Conservation (phyloP, 2,329 filamentous ascomycete genomes). For the Shiraia sp. region DNA sequence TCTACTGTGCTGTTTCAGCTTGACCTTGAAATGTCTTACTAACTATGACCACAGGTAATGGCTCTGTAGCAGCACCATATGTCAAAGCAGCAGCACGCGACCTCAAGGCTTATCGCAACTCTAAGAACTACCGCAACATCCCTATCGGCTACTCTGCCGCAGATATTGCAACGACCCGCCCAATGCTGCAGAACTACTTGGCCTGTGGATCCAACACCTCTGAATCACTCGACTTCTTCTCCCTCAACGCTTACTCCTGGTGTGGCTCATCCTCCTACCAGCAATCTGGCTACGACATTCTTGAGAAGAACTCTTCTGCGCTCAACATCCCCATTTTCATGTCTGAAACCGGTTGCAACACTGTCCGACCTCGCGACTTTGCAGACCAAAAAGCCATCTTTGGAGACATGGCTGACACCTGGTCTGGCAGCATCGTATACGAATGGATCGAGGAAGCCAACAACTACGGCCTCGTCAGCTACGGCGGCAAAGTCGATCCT, state of each 20-base stretch:
- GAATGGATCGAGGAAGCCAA: constrained; percentile 89
- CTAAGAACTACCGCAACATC: constrained; percentile 76
- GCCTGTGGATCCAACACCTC: constrained; percentile 71
- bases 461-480: constrained; percentile 78
- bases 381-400: constrained; percentile 78
- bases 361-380: constrained; percentile 63
- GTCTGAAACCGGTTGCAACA: constrained; percentile 85
- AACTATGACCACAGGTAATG: constrained; percentile 41
- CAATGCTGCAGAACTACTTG: constrained; percentile 72
- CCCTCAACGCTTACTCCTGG: constrained; percentile 79
- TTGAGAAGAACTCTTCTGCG: constrained; percentile 69
- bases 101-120: constrained; percentile 78
- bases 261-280: constrained; percentile 56
- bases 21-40: constrained; percentile 5
- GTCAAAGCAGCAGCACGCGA: constrained; percentile 82
- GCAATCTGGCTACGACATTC: constrained; percentile 69
- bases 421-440: constrained; percentile 82
- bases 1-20: too few species aligned
- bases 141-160: constrained; percentile 87
- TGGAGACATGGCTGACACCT: constrained; percentile 72
- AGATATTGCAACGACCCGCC: constrained; percentile 72
- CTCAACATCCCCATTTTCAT: constrained; percentile 67
- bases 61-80: constrained; percentile 72
- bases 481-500: constrained; percentile 64
- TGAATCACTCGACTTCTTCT: constrained; percentile 80